Base-by-base conservation (phyloP, 768 basidiomycete species). In the Termitomyces bulborhizus region DNA sequence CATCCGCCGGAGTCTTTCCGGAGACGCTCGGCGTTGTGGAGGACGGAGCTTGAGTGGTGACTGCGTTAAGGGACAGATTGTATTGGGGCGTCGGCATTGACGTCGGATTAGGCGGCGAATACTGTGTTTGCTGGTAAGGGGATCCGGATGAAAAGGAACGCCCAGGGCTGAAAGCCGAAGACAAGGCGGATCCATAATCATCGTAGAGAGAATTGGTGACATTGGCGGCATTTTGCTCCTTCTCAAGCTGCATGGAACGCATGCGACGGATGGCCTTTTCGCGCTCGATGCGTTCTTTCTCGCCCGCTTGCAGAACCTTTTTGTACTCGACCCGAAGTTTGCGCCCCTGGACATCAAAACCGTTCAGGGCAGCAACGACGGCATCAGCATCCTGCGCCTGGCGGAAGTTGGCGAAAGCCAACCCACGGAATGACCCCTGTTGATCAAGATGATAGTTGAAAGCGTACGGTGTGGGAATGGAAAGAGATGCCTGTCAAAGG, bases 401-500 rank as follows among this genome's bases (percentile, higher is more conserved):
- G 53, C 95, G 85, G 74, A 98, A 99, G 70, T 99, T 99, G 67
- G 97, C 97, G 70, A 99, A 99, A 12, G 97, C 97, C 51, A 99
- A 73, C 18, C 97, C 97, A 57, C 97, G 88, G 81, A 99, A 99
- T 42, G 92, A 87, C 62, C 95, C 95, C 66, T 90, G 87, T 63
- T 93, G 91, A 72, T 98, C 95, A 66, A 96, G 84, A 70, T 99
- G 97, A 69, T 98, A 99, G 73, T 99, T 99, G 82, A 99, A 99
- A 29, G 97, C 97, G 71, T 98, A 98, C 39, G 97, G 97, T 13
- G 94, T 90, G 57, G 95, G 95, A 67, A 98, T 96, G 42, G 88
- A 81, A 61, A 99, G 75, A 52, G 94, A 95, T 65, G 87, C 85
- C 92, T 95, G 49, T 55, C 56, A 55, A 44, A 53, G 26, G 63